A percentile compares a stretch with the other conserved stretches of the same genome.
Evolutionary conservation across 371 early-diverging fungal species (phyloP).

Genomic region (Sporodiniella umbellata): DNA sequence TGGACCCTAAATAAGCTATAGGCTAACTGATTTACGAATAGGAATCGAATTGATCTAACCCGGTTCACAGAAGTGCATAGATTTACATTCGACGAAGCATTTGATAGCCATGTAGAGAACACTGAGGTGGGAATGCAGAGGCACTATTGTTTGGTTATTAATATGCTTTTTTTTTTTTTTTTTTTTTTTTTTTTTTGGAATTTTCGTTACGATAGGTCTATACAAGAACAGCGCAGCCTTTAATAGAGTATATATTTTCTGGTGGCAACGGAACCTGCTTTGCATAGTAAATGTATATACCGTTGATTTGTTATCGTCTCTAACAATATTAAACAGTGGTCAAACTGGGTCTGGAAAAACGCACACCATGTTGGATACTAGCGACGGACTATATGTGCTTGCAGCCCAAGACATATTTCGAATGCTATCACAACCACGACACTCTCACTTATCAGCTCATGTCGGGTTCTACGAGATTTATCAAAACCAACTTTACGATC

Average conservation of each 20-base stretch:
- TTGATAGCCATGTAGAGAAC: conserved; percentile 80
- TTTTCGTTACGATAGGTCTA: conserved; percentile 56
- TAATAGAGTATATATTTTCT: conserved; percentile 86
- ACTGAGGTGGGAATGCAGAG: conserved; percentile 54
- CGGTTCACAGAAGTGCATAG: conserved; percentile 91
- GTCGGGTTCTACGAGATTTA: conserved; percentile 98
- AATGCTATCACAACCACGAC: conserved; percentile 62
- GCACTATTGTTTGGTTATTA: too few relatives aligned
- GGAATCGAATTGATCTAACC: conserved; percentile 91
- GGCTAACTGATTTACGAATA: too few relatives aligned
- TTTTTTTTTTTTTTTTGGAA: too few relatives aligned
- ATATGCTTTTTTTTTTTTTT: too few relatives aligned
- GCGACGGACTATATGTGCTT: conserved; percentile 83
- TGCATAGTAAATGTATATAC: conserved; percentile 84
- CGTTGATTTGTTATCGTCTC: conserved; percentile 58
- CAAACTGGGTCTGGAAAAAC: conserved; percentile 98
- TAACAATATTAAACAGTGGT: conserved; percentile 64
- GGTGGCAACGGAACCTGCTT: conserved; percentile 97
- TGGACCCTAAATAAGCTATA: too few relatives aligned
- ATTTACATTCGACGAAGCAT: conserved; percentile 97
- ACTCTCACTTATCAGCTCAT: conserved; percentile 72
- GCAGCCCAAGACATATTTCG: conserved; percentile 91
- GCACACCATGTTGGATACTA: conserved; percentile 93
- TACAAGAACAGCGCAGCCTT: conserved; percentile 76
- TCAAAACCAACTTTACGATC: conserved; percentile 93